Conservation (phyloP, 2,329 filamentous ascomycete species). For the Aspergillus persii region DNA sequence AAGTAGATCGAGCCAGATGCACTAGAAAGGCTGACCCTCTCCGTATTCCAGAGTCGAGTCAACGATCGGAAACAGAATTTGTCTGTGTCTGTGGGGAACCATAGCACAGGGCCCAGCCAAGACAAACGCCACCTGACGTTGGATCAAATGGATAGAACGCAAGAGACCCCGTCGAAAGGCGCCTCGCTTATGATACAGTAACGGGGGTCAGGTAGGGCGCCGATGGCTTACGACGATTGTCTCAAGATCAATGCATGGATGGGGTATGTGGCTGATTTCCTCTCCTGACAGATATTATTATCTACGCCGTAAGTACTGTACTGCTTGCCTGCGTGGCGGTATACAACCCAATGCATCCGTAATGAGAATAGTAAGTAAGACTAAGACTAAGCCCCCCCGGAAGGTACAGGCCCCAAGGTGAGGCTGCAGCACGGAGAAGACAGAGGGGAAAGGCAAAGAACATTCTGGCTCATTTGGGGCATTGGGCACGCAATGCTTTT, state of each 20-base stretch:
- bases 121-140: background rate
- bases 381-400: no score
- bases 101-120: background rate
- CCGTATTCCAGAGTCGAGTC: background rate
- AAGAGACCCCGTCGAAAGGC: background rate
- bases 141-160: background rate
- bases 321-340: background rate
- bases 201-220: background rate
- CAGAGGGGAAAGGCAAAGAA: background rate
- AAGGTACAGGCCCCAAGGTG: background rate
- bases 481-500: background rate
- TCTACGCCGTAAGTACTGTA: background rate
- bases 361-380: background rate
- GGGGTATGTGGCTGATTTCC: background rate
- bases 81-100: background rate
- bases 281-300: background rate
- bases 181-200: background rate
- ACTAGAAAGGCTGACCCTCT: background rate
- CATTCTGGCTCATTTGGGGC: background rate
- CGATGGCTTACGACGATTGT: background rate
- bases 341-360: background rate
- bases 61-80: background rate
- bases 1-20: background rate
- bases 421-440: background rate
- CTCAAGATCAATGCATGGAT: background rate